Percentiles rank a stretch among this genome's conserved stretches.
phyloP scores from a whole-genome alignment of 2,329 filamentous ascomycete species.

The Phyllosticta citribraziliensis region DNA sequence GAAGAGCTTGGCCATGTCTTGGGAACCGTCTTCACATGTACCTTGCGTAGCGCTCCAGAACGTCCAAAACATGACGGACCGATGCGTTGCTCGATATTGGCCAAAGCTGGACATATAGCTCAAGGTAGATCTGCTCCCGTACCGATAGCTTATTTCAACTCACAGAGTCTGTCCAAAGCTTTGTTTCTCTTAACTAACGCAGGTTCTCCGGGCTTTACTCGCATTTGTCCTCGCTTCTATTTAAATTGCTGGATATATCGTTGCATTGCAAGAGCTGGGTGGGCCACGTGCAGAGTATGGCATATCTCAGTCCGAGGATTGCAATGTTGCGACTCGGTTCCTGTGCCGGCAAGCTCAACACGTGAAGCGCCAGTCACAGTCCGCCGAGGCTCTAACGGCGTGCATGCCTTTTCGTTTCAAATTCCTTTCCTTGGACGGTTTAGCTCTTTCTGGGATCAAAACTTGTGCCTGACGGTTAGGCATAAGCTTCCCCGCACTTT shows the following conservation, averaged over 20 bases:
- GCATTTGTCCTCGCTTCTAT: too few species aligned
- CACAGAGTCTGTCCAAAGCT: background rate
- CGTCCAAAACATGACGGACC: background rate
- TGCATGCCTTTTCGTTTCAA: background rate
- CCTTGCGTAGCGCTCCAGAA: background rate
- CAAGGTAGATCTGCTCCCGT: background rate
- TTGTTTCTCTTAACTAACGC: too few species aligned
- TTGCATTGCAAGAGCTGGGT: background rate
- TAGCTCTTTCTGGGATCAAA: background rate
- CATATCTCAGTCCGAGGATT: background rate
- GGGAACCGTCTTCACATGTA: background rate
- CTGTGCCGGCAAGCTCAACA: background rate
- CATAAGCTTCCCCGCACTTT: constrained; percentile 12
- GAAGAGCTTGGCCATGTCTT: background rate
- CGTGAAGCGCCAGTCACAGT: constrained; percentile 5
- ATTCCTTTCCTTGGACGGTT: background rate
- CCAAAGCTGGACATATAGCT: background rate
- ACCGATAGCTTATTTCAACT: background rate
- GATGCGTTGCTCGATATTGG: background rate
- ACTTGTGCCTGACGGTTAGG: constrained; percentile 10
- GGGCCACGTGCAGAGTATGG: background rate
- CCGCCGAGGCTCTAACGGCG: constrained; percentile 4
- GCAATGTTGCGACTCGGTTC: background rate
- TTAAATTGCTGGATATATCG: background rate
- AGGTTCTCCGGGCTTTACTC: too few species aligned